A percentile compares a stretch with the other conserved stretches of the same genome.
These are phyloP conservation scores for Prunella vulgaris DNA, from an alignment of 257 asterid genomes.

Conservation along the genomic window DNA sequence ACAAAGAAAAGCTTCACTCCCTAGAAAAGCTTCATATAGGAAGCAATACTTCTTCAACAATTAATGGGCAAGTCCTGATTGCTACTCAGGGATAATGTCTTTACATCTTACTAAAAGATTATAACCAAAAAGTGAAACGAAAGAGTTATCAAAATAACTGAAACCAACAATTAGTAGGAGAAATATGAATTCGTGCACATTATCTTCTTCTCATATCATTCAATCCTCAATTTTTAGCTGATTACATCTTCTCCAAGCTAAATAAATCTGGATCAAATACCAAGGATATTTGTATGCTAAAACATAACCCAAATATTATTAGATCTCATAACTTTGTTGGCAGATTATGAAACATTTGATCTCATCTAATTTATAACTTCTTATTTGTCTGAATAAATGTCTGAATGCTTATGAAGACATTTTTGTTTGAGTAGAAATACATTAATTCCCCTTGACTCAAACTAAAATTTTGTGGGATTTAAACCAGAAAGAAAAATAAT, in stretches of 20 bases:
- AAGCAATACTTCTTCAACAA: constrained; percentile 2
- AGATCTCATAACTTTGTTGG: neutral
- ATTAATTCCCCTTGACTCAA: neutral
- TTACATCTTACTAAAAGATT: neutral
- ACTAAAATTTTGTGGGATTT: neutral
- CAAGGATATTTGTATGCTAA: neutral
- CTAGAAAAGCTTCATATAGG: constrained; percentile 5
- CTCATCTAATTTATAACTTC: neutral
- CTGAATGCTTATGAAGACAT: neutral
- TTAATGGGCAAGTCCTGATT: neutral
- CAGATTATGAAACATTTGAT: neutral
- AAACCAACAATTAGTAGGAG: neutral
- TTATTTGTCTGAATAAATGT: neutral
- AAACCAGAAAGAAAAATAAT: neutral
- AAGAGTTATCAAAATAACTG: neutral
- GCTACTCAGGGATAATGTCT: neutral
- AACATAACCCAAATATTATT: neutral
- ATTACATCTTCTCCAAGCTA: neutral
- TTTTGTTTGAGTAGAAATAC: neutral
- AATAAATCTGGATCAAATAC: neutral
- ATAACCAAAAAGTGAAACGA: neutral
- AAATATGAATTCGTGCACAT: neutral
- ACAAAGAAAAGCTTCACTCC: constrained; percentile 6
- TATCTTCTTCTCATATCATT: neutral
- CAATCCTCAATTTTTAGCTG: neutral